Evolutionary conservation across 805 yeast genomes (phyloP), one percentile per base, ranked within the genome.

Genomic region (Yarrowia hollandica): DNA sequence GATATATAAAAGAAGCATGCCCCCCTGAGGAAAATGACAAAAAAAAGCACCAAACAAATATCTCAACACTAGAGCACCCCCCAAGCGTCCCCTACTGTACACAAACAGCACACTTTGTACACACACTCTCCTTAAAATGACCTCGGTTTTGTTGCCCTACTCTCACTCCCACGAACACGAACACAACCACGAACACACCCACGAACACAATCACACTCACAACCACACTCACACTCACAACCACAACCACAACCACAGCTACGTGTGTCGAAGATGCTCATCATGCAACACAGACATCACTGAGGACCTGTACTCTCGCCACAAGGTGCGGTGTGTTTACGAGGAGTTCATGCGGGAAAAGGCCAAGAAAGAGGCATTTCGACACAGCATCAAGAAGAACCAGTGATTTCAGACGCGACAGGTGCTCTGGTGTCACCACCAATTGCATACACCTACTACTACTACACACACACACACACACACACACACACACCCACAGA

Each of bases 311-410:
- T 48, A 48, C 31, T 22, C 39, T 4, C 55, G 30, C 6, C 55
- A 48, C 31, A 48, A 48, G 39, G 39, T 48, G 11, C 39, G 39
- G 16, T 48, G 55, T 33, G 55, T 48, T 10, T 48, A 48, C 9
- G 55, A 48, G 15, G 55, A 48, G 34, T 48, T 48, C 15, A 31
- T 48, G 39, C 38, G 55, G 12, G 55, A 48, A 12, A 48, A 48
- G 39, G 55, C 55, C 14, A 28, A 30, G 18, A 48, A 48, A 5
- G 55, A 31, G 39, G 39, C 39, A 7, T 21, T 22, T 10, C 55
- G 39, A 10, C 39, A 33, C 15, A 22, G n/a, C n/a, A 21, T 48
- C 16, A 41, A 41, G 33, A 41, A 41, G 23, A 41, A 41, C 10
- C 48, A 41, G 15, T 41, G 30, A 26, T 10, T 10, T 10, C 30